Conservation (phyloP, 768 basidiomycete species). For the Lactifluus echinatus region DNA sequence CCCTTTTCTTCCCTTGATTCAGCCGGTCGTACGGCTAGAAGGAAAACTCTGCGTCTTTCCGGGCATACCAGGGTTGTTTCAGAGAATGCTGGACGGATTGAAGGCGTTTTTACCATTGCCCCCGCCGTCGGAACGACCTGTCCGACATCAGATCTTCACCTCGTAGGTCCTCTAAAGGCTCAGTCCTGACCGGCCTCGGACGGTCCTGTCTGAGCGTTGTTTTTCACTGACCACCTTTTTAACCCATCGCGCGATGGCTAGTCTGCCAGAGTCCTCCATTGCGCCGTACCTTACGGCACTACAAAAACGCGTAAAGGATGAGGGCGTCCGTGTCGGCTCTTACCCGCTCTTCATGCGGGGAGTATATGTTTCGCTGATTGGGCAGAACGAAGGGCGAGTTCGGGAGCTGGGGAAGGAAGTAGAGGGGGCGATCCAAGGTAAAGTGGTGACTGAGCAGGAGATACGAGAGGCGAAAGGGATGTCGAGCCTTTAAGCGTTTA, state of each 20-base stretch:
- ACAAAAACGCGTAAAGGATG: constrained; percentile 59
- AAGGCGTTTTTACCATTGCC: constrained; percentile 74
- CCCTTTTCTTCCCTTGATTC: not conserved
- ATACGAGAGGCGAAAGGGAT: constrained; percentile 41
- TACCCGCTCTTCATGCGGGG: constrained; percentile 55
- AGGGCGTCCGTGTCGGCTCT: constrained; percentile 77
- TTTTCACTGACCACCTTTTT: not conserved
- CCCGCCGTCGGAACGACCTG: constrained; percentile 61
- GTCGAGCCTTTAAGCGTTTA: not conserved
- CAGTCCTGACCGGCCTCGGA: constrained; percentile 15
- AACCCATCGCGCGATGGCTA: constrained; percentile 20
- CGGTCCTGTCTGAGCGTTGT: not conserved
- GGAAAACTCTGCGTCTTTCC: constrained; percentile 89
- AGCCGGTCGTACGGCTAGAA: constrained; percentile 81
- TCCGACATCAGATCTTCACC: constrained; percentile 78
- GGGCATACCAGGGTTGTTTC: constrained; percentile 81
- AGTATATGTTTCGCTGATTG: constrained; percentile 59
- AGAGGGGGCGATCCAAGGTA: constrained; percentile 47
- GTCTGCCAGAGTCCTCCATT: constrained; percentile 74
- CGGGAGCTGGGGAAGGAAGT: constrained; percentile 55
- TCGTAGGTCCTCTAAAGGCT: constrained; percentile 35
- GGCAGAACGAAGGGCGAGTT: constrained; percentile 37
- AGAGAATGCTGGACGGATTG: constrained; percentile 67
- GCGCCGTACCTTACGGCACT: constrained; percentile 80
- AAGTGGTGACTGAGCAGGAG: constrained; percentile 57